Base-by-base conservation (phyloP, 2,329 filamentous ascomycete genomes). In the Sclerotinia minor region DNA sequence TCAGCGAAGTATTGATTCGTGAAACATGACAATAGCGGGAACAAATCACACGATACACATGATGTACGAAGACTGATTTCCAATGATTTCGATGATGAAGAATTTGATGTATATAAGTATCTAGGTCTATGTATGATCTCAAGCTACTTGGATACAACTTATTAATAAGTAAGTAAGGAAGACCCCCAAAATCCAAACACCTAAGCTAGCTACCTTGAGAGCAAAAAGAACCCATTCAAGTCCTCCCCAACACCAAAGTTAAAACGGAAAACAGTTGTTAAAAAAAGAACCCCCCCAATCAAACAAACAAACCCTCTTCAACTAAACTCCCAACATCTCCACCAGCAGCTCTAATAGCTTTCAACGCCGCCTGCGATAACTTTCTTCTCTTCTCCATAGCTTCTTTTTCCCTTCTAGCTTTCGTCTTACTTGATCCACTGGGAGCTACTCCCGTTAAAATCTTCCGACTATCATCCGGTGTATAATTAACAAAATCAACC, bases 381-480 rank as follows among this genome's bases (percentile, higher is more conserved):
- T 85, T 84, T 72, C 89, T 81, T 74, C 91, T 83, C 79, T 89
- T 89, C 76, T 97, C 94, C 65, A 85, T 83, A 1, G 92, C 92
- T 80, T 97, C 94, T 78, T 92, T 91, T 79, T 98, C 94, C 63
- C 95, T 82, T 67, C 93, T 82, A n/a, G 92, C 92, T 78, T 97
- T 97, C 11, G 95, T 98, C 85, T 98, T 98, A 72, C 87, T 91
- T 73, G 89, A 93, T 13, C 95, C 95, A 72, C 90, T 94, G 0
- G 94, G 94, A 57, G 95, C 95, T 17, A 99, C 95, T 6, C 94
- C 94, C 9, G 87, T 92, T 79, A 99, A 86, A 54, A 99, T 89
- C 76, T 90, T 87, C 19, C 85, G 82, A 74, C 88, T 89, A 78
- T 99, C 94, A 61, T 84, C 83, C 0, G 92, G 89, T 0, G 94